These are phyloP conservation scores for Phaffia tasmanica DNA, from an alignment of 768 basidiomycete genomes.

Conservation along the genomic window DNA sequence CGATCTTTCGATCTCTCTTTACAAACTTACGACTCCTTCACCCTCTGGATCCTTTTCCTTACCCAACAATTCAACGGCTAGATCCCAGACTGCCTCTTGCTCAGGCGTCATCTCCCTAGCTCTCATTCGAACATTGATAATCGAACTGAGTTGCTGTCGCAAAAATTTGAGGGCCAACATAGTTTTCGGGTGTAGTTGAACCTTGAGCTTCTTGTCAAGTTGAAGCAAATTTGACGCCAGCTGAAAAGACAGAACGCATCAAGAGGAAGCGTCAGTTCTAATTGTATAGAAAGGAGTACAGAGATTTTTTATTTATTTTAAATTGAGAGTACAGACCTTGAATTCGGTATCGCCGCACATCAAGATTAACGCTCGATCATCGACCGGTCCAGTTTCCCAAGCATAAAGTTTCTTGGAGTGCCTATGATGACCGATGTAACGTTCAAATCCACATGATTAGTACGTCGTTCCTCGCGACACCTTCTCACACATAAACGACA, in stretches of 20 bases:
- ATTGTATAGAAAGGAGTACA: conserved; percentile 2
- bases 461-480: neutral
- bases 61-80: conserved; percentile 46
- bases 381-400: conserved; percentile 85
- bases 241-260: too few relatives aligned
- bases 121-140: conserved; percentile 54
- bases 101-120: conserved; percentile 50
- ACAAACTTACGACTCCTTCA: too few relatives aligned
- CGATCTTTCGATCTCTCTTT: too few relatives aligned
- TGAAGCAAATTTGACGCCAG: conserved; percentile 56
- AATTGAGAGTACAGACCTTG: conserved; percentile 47
- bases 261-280: neutral
- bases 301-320: neutral
- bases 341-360: conserved; percentile 85
- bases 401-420: conserved; percentile 76
- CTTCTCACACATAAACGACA: neutral
- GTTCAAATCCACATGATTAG: neutral
- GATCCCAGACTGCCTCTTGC: conserved; percentile 61
- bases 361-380: conserved; percentile 67
- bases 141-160: conserved; percentile 50
- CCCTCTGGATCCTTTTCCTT: conserved; percentile 7
- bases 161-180: conserved; percentile 70
- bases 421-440: conserved; percentile 43
- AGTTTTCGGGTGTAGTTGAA: conserved; percentile 56
- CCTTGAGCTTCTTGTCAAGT: conserved; percentile 77